phyloP scores from a whole-genome alignment of 805 yeast species.

The Saturnispora dispora region DNA sequence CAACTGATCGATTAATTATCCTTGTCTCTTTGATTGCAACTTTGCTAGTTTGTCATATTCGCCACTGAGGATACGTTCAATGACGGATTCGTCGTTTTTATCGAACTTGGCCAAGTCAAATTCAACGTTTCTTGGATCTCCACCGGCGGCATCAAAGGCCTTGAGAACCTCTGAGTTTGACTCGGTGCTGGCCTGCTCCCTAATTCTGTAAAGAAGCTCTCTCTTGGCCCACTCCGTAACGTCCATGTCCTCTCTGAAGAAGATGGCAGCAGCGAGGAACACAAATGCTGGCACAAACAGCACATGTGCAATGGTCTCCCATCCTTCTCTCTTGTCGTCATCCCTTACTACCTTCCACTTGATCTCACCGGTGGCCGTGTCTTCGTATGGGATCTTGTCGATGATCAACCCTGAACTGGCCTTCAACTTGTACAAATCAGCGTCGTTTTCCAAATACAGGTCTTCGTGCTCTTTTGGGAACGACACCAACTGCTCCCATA shows the following conservation, averaged over 20 bases:
- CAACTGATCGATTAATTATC: neutral
- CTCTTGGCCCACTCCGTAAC: constrained; percentile 73
- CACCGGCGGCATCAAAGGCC: constrained; percentile 29
- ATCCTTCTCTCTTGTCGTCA: constrained; percentile 64
- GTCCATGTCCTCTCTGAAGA: constrained; percentile 42
- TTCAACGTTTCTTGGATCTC: constrained; percentile 33
- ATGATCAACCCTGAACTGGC: constrained; percentile 55
- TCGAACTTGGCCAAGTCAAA: constrained; percentile 48
- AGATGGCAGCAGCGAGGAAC: constrained; percentile 41
- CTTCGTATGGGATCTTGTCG: constrained; percentile 79
- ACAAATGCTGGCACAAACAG: constrained; percentile 63
- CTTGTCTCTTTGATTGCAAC: constrained; percentile 20
- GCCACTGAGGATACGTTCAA: constrained; percentile 74
- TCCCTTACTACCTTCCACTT: constrained; percentile 73
- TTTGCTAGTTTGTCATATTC: constrained; percentile 68
- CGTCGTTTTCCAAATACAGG: constrained; percentile 51
- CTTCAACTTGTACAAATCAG: constrained; percentile 49
- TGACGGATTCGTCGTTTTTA: constrained; percentile 66
- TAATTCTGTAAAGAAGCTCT: constrained; percentile 68
- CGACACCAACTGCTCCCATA: constrained; percentile 33
- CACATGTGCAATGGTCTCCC: constrained; percentile 71
- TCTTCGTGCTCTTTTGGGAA: constrained; percentile 45
- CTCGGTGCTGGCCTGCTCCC: constrained; percentile 53
- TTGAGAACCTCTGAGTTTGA: constrained; percentile 46
- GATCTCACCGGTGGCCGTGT: constrained; percentile 66